These are phyloP conservation scores for Boletus sensibilis DNA, from an alignment of 768 basidiomycete genomes.

Conservation along the genomic window DNA sequence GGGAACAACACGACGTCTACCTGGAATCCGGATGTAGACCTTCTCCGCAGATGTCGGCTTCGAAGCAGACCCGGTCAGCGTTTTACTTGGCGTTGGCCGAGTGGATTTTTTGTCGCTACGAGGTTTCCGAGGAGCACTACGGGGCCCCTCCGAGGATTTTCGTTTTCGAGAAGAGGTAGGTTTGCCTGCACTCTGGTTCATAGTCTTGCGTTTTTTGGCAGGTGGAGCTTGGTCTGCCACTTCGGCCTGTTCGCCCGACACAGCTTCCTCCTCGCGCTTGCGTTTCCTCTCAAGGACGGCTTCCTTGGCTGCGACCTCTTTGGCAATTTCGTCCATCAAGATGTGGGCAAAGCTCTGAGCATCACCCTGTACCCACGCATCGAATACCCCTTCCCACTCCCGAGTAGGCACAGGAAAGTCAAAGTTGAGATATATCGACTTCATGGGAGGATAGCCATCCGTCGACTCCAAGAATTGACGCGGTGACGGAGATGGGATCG, in stretches of 20 bases:
- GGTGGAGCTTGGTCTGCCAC: constrained; percentile 13
- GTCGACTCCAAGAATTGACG: constrained; percentile 33
- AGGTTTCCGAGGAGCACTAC: constrained; percentile 33
- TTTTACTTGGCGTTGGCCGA: constrained; percentile 19
- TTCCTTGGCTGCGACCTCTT: constrained; percentile 54
- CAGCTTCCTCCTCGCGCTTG: constrained; percentile 51
- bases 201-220: constrained; percentile 28
- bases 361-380: constrained; percentile 87
- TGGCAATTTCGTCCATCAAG: constrained; percentile 57
- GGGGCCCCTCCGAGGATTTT: constrained; percentile 25
- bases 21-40: constrained; percentile 26
- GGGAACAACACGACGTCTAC: constrained; percentile 10
- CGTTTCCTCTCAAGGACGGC: constrained; percentile 54
- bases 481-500: constrained; percentile 49
- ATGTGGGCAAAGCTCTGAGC: constrained; percentile 73
- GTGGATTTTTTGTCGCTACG: constrained; percentile 20
- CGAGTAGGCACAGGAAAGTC: constrained; percentile 83
- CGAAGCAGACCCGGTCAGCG: constrained; percentile 14
- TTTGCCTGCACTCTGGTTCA: constrained; percentile 11
- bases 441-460: constrained; percentile 56
- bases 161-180: constrained; percentile 19
- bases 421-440: constrained; percentile 78
- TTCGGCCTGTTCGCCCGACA: constrained; percentile 13
- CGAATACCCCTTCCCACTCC: constrained; percentile 90
- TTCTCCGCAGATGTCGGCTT: constrained; percentile 25